Evolutionary conservation across 2,329 filamentous ascomycete genomes (phyloP).

Genomic region (Botryotinia narcissicola): DNA sequence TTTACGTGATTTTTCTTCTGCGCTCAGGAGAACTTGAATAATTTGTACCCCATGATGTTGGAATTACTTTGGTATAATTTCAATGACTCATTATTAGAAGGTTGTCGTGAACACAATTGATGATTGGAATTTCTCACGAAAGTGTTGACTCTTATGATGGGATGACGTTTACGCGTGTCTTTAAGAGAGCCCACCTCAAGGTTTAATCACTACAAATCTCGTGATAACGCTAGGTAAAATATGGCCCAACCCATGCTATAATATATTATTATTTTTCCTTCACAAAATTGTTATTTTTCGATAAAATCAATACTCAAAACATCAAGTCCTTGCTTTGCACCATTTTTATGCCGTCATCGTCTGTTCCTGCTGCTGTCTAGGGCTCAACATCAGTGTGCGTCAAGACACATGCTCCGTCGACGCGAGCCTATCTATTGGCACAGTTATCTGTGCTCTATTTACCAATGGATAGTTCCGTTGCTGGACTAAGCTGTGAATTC

Average conservation of each 20-base stretch:
- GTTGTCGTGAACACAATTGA: neutral
- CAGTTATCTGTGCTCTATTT: neutral
- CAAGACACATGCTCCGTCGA: neutral
- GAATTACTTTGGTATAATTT: neutral
- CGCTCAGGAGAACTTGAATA: neutral
- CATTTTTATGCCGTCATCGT: neutral
- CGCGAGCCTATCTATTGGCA: neutral
- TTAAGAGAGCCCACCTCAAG: neutral
- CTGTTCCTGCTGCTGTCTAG: neutral
- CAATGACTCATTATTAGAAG: neutral
- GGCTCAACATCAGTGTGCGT: neutral
- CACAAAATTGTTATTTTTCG: neutral
- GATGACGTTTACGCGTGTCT: neutral
- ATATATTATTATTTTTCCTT: neutral
- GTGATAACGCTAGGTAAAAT: neutral
- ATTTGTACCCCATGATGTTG: neutral
- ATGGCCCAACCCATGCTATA: neutral
- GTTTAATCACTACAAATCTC: neutral
- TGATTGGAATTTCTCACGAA: neutral
- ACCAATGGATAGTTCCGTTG: neutral
- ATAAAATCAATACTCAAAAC: neutral
- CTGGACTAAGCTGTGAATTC: neutral
- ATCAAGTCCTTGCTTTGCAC: neutral
- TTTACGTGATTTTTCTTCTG: neutral
- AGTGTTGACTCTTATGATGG: neutral